Conservation (phyloP, 345 rosid genomes). For the Rhodamnia rubescens region DNA sequence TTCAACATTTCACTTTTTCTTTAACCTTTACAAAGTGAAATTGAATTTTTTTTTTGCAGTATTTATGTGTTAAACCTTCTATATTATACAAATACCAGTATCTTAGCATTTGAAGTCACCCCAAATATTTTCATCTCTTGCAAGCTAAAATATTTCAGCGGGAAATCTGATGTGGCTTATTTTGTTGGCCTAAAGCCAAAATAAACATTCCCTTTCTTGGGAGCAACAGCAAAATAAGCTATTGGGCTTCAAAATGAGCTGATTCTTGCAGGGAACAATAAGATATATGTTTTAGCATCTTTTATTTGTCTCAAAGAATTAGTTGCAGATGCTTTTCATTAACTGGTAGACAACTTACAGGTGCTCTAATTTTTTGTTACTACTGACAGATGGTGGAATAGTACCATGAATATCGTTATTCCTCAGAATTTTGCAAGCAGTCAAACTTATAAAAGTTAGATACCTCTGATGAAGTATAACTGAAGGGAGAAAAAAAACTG, state of each 20-base stretch:
- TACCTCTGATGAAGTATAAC: not conserved
- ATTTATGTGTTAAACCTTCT: not conserved
- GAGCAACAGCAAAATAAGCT: not conserved
- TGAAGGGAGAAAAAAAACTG: not conserved
- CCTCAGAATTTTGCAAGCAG: conserved; percentile 3
- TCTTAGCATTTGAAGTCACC: not conserved
- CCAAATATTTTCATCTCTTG: not conserved
- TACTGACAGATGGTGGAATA: not conserved
- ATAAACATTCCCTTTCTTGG: not conserved
- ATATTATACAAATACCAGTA: not conserved
- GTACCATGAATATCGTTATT: not conserved
- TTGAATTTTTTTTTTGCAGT: too few species aligned
- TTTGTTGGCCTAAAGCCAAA: not conserved
- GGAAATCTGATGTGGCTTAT: not conserved
- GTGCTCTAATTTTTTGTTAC: not conserved
- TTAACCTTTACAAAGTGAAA: not conserved
- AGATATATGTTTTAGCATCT: not conserved
- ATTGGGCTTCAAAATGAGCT: not conserved
- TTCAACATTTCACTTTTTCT: not conserved
- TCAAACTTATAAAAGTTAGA: not conserved
- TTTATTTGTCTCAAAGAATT: not conserved
- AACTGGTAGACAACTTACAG: not conserved
- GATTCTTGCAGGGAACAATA: not conserved
- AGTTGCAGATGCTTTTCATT: not conserved
- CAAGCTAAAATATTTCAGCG: not conserved